A percentile compares a stretch with the other conserved stretches of the same genome.
Evolutionary conservation across 2,329 filamentous ascomycete species (phyloP).

Genomic region (Spiromastix sp.): DNA sequence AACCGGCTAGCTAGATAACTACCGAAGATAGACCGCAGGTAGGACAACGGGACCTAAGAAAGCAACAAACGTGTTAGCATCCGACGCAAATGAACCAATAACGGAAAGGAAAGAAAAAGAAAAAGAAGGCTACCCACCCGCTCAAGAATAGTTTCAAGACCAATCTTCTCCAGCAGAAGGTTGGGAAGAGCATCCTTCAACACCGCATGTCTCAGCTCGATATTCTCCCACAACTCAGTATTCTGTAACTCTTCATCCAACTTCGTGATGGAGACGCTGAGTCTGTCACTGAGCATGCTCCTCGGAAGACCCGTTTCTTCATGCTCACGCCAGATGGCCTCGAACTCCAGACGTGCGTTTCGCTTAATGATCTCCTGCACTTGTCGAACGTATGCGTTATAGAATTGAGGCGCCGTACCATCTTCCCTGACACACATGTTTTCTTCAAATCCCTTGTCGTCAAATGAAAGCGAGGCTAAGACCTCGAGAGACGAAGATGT

Average conservation of each 20-base stretch:
- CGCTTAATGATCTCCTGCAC: constrained; percentile 86
- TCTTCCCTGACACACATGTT: constrained; percentile 84
- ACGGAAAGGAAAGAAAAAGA: not conserved
- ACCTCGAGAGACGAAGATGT: constrained; percentile 96
- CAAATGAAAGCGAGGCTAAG: constrained; percentile 85
- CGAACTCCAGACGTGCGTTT: constrained; percentile 89
- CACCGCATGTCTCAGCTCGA: constrained; percentile 65
- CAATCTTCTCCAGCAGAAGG: constrained; percentile 78
- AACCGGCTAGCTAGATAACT: constrained; percentile 92
- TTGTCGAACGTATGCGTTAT: constrained; percentile 81
- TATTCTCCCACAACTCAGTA: constrained; percentile 82
- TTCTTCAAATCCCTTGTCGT: constrained; percentile 75
- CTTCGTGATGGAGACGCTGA: constrained; percentile 88
- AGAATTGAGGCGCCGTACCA: constrained; percentile 77
- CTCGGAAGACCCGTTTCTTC: constrained; percentile 68
- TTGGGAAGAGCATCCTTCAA: constrained; percentile 77
- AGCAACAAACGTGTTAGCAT: not conserved
- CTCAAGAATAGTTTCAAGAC: constrained; percentile 73
- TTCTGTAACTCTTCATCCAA: constrained; percentile 93
- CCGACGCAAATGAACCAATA: constrained; percentile 28
- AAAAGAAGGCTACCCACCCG: constrained; percentile 48
- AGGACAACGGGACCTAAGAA: constrained; percentile 68
- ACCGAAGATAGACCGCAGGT: constrained; percentile 90
- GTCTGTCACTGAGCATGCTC: constrained; percentile 81
- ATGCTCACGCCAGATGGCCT: constrained; percentile 95